A percentile compares a stretch with the other conserved stretches of the same genome.
Conservation (phyloP, 768 basidiomycete species). For the Mycena pura region DNA sequence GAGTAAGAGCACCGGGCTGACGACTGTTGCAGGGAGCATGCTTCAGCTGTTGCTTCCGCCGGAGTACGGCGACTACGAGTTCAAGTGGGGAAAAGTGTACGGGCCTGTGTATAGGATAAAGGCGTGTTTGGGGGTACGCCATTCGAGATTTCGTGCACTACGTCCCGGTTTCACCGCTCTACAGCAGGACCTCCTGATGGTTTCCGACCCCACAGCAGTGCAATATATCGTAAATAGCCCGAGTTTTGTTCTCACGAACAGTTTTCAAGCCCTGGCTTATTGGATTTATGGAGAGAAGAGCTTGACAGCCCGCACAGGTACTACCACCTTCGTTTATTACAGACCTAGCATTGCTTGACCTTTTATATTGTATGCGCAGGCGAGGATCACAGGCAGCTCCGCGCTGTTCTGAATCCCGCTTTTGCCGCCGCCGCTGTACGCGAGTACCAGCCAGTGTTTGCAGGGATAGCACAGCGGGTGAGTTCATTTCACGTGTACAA, state of each 20-base stretch:
- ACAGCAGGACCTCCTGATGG: constrained; percentile 14
- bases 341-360: too few relatives aligned
- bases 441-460: background rate
- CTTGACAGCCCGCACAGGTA: background rate
- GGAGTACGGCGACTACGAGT: constrained; percentile 5
- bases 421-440: background rate
- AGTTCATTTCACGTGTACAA: background rate
- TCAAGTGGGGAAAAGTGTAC: background rate
- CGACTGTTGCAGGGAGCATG: background rate
- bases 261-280: background rate
- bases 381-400: background rate
- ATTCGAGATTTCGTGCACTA: background rate
- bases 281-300: background rate
- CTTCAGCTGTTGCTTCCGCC: background rate
- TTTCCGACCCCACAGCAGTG: constrained; percentile 1
- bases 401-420: background rate
- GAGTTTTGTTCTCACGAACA: background rate
- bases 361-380: too few relatives aligned
- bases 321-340: background rate
- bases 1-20: background rate
- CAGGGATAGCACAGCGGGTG: background rate
- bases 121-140: constrained; percentile 14
- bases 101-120: background rate
- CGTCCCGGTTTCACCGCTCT: background rate
- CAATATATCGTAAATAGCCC: constrained; percentile 8